These are phyloP conservation scores for Aspergillus quadrilineatus DNA, from an alignment of 2,329 filamentous ascomycete species.

Conservation along the genomic window DNA sequence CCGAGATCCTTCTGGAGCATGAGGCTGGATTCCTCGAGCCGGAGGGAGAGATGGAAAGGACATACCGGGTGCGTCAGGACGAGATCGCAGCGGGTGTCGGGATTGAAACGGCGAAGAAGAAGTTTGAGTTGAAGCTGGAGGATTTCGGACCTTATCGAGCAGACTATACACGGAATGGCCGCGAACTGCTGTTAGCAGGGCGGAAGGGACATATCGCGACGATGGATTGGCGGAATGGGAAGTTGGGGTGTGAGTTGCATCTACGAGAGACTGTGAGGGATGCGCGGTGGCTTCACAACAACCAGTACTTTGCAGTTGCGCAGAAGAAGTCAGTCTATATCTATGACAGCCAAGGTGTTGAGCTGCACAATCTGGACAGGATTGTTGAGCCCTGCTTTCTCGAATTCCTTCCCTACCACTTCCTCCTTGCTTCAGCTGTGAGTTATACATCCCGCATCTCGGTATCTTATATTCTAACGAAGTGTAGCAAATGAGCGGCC, in stretches of 20 bases:
- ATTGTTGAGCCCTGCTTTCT: constrained; percentile 90
- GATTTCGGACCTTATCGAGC: constrained; percentile 81
- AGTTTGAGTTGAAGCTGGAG: constrained; percentile 83
- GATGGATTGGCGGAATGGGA: constrained; percentile 94
- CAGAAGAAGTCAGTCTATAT: constrained; percentile 98
- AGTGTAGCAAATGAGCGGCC: constrained; percentile 69
- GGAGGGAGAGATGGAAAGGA: constrained; percentile 83
- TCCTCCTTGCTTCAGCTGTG: constrained; percentile 81
- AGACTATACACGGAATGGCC: constrained; percentile 87
- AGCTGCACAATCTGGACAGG: constrained; percentile 86
- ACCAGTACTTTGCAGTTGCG: constrained; percentile 87
- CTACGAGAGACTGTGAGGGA: constrained; percentile 87
- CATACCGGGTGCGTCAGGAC: constrained; percentile 87
- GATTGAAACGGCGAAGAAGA: constrained; percentile 84
- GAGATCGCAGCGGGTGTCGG: constrained; percentile 75
- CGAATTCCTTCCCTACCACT: constrained; percentile 96
- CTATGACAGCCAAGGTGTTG: constrained; percentile 86
- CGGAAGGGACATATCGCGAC: constrained; percentile 92
- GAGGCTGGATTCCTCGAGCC: constrained; percentile 81
- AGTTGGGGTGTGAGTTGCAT: constrained; percentile 86
- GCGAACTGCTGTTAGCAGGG: constrained; percentile 79
- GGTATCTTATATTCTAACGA: background rate
- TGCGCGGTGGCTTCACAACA: constrained; percentile 89
- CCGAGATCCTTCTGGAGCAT: constrained; percentile 90
- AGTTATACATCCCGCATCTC: constrained; percentile 37